These are phyloP conservation scores for Fusarium sp. DNA, from an alignment of 2,329 filamentous ascomycete species.

Conservation along the genomic window DNA sequence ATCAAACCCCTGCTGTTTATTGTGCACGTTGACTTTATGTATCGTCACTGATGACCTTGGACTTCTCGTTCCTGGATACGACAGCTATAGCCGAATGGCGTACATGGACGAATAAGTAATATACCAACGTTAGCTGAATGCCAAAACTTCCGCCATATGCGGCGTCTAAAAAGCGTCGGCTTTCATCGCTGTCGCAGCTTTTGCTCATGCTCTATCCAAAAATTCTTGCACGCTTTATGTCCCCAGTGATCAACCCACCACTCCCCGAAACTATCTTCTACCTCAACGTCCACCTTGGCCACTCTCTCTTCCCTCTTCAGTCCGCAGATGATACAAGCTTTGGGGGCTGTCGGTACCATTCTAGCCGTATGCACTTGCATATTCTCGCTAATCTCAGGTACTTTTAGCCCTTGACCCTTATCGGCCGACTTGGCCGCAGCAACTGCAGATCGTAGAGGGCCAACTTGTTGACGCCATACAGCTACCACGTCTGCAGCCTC, in stretches of 20 bases:
- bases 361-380: conserved; percentile 76
- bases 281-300: conserved; percentile 76
- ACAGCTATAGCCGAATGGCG: not conserved
- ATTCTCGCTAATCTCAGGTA: conserved; percentile 79
- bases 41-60: not conserved
- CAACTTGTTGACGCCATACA: conserved; percentile 80
- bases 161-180: not conserved
- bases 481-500: conserved; percentile 83
- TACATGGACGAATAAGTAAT: not conserved
- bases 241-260: conserved; percentile 97
- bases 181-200: conserved; percentile 73
- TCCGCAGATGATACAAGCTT: conserved; percentile 86
- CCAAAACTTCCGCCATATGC: not conserved
- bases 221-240: conserved; percentile 81
- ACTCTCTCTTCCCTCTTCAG: conserved; percentile 89
- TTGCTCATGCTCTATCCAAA: conserved; percentile 84
- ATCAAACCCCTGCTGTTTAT: conserved; percentile 13
- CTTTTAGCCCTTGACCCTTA: conserved; percentile 58
- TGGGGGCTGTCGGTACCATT: conserved; percentile 78
- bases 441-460: conserved; percentile 79
- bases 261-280: conserved; percentile 93
- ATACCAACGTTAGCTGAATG: not conserved
- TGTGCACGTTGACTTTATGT: not conserved
- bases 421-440: conserved; percentile 72
- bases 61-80: not conserved